Evolutionary conservation across 2,329 filamentous ascomycete species (phyloP), one percentile per base, ranked within the genome.

Genomic region (Pleoardoris graminearum): DNA sequence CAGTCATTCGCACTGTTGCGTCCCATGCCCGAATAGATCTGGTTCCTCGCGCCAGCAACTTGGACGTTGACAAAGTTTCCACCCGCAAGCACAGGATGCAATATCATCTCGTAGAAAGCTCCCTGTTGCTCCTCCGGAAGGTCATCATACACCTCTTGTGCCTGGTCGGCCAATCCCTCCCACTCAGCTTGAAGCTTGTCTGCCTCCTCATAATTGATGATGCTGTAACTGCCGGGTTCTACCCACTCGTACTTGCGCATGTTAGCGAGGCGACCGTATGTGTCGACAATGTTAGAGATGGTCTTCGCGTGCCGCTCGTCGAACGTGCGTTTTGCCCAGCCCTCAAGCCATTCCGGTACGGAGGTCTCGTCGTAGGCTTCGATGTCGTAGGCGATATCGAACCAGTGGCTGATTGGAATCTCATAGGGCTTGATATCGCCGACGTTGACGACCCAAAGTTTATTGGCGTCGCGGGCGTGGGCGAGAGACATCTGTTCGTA

Each of bases 381-480:
- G 19, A 82, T 80, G 62, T 89, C 82, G 65, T 89, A 89, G 1
- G 85, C 86, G 54, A 89, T 77, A 57, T 88, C 85, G 56, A 89
- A 75, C 73, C 85, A 88, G 68, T 88, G 85, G 63, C 77, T 83
- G 65, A 88, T 84, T 17, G 85, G 84, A 14, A 88, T 77, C 73
- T 88, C 83, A 41, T 85, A 75, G 0, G 82, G 82, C 71, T 87
- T 88, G 55, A 88, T 76, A 62, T 88, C 85, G 35, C 84, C 85
- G 17, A 87, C 82, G 56, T 88, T 88, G 59, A 86, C 83, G 37
- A 87, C 79, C 85, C 85, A 88, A 55, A 88, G 84, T 16, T 81
- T 76, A 56, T 81, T 77, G 3, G 83, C 85, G 2, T 82, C 75
- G 33, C 83, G 78, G 19, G 82, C 76, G 50, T 85, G 82, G 1